Base-by-base conservation (phyloP, 192 early-diverging fungal species). In the Coemansia sp. region DNA sequence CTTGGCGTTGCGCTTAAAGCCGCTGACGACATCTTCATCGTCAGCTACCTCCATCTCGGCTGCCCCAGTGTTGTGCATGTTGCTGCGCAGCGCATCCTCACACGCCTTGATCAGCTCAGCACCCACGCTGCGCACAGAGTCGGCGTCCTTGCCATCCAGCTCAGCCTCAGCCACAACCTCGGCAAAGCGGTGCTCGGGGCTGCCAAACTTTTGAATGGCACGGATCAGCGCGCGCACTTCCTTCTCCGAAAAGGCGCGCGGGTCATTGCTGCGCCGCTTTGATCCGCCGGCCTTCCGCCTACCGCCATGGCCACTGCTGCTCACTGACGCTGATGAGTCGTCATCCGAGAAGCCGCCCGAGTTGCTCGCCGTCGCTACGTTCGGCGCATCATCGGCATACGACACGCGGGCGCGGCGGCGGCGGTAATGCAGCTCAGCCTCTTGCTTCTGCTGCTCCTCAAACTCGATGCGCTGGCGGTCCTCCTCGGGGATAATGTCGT, bases 401-500 rank as follows among this genome's bases (percentile, higher is more conserved):
- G 87, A 90, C 40, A 90, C 86, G 31, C 87, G 86, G 9, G 84
- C 65, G 40, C 88, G 80, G 10, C 85, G 85, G 36, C 87, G 84
- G 31, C 85, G 85, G 50, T 86, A 87, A 7, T 91, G 73, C 55
- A 85, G 75, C 58, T 86, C 86, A 33, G 86, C 86, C 68, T 90
- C 87, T 39, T 87, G 75, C 74, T 87, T 86, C 38, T 84, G 83
- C 72, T 89, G 85, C 44, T 88, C 89, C 70, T 95, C 93, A n/a
- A 87, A 85, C 68, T 88, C 86, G 6, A 85, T 71, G 38, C 88
- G 76, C 62, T 89, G 85, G 22, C 93, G 88, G 66, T 97, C 96
- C 9, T 87, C 87, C 62, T 92, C 88, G 20, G 97, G 97, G 60
- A 99, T 96, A 65, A 99, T 95, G 1, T 96, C 95, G 40, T 99